Evolutionary conservation across 208 protist genomes (phyloP).

Genomic region (Acanthamoeba royreba): DNA sequence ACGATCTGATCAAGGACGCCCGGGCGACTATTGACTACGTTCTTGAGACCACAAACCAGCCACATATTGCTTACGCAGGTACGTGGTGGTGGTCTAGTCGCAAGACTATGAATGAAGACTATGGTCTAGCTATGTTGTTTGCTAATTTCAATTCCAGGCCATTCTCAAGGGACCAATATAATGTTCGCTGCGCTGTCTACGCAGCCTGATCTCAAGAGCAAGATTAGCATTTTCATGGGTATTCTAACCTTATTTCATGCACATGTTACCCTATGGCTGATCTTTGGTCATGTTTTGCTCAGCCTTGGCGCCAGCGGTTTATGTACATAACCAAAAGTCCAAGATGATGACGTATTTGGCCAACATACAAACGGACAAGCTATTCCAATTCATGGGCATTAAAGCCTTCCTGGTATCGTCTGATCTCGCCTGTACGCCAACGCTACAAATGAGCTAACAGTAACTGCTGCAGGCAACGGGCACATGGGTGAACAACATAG

Average conservation of each 20-base stretch:
- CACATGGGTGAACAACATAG: not conserved
- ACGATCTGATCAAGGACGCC: not conserved
- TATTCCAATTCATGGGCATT: slow-evolving; percentile 37
- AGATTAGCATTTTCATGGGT: not conserved
- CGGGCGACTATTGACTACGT: not conserved
- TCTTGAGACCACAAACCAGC: not conserved
- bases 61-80: not conserved
- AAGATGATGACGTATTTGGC: slow-evolving; percentile 40
- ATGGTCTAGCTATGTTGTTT: no score
- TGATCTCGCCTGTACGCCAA: not conserved
- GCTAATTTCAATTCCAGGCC: not conserved
- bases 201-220: not conserved
- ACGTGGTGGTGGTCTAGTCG: no score
- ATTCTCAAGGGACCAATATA: not conserved
- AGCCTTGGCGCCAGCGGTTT: not conserved
- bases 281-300: no score
- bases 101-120: no score
- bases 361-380: not conserved
- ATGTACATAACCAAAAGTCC: slow-evolving; percentile 1
- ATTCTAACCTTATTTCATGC: no score
- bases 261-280: not conserved
- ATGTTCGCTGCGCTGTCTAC: not conserved
- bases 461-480: not conserved
- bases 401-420: not conserved
- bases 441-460: not conserved